These are phyloP conservation scores for Hypoxylon sp. DNA, from an alignment of 2,329 filamentous ascomycete genomes.

Conservation along the genomic window DNA sequence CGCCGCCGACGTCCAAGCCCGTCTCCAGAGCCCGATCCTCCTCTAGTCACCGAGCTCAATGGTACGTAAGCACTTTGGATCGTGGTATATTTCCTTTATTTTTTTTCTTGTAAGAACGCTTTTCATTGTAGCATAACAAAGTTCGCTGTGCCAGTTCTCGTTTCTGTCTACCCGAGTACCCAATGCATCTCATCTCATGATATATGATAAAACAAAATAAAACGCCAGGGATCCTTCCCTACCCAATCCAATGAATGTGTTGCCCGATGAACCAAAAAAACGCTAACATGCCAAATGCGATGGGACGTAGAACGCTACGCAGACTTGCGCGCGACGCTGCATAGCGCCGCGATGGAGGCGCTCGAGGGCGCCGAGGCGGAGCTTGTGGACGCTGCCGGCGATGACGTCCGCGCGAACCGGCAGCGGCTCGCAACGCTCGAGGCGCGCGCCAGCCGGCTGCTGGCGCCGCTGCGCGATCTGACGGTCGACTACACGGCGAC, in stretches of 20 bases:
- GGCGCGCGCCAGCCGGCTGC: conserved; percentile 24
- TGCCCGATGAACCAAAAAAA: too few relatives aligned
- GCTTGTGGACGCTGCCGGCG: conserved; percentile 20
- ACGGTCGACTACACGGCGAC: conserved; percentile 37
- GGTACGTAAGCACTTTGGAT: conserved; percentile 32
- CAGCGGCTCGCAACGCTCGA: conserved; percentile 20
- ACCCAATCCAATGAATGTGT: too few relatives aligned
- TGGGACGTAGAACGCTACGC: conserved; percentile 40
- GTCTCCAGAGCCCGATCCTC: conserved; percentile 27
- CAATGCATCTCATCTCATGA: not conserved
- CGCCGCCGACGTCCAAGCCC: conserved; percentile 28
- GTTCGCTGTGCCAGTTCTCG: not conserved
- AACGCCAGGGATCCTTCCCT: not conserved
- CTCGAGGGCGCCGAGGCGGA: conserved; percentile 32
- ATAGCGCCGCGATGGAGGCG: conserved; percentile 35
- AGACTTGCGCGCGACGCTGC: conserved; percentile 39
- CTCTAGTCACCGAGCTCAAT: conserved; percentile 32
- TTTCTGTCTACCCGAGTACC: too few relatives aligned
- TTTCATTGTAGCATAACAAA: not conserved
- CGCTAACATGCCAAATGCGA: conserved; percentile 9
- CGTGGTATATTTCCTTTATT: too few relatives aligned
- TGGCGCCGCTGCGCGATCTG: conserved; percentile 28
- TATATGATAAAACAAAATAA: too few relatives aligned
- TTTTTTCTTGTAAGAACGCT: not conserved
- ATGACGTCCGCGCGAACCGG: conserved; percentile 33